Conservation (phyloP, 2,329 filamentous ascomycete genomes). For the Aspergillus tamarii region DNA sequence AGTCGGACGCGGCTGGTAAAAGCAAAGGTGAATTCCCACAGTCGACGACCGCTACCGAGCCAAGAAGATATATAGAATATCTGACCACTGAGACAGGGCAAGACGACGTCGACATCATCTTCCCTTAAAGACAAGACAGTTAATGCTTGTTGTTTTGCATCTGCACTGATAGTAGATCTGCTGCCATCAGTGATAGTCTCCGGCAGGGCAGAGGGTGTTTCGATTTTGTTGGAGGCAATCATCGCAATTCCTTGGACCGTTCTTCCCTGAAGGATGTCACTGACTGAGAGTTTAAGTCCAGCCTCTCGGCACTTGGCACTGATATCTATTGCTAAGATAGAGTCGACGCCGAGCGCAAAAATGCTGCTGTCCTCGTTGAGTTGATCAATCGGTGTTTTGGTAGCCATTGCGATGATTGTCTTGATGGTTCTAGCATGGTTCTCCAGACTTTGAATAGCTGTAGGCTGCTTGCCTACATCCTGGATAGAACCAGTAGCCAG, state of each 20-base stretch:
- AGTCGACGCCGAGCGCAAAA: neutral
- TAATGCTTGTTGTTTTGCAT: neutral
- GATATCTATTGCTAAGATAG: neutral
- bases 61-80: conserved; percentile 14
- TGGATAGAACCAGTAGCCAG: neutral
- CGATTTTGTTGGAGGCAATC: neutral
- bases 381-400: neutral
- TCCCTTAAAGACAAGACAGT: neutral
- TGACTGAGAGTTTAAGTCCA: neutral
- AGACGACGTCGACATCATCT: neutral
- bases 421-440: neutral
- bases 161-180: neutral
- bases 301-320: neutral
- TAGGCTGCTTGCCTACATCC: too few species aligned
- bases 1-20: conserved; percentile 3
- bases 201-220: neutral
- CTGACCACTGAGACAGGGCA: neutral
- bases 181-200: neutral
- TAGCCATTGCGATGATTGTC: neutral
- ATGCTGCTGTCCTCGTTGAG: neutral
- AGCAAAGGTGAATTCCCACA: conserved; percentile 17
- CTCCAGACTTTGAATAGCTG: neutral
- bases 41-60: conserved; percentile 10
- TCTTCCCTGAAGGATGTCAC: neutral
- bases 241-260: neutral